phyloP scores from a whole-genome alignment of 2,329 filamentous ascomycete species.

The Fusarium drepaniforme region DNA sequence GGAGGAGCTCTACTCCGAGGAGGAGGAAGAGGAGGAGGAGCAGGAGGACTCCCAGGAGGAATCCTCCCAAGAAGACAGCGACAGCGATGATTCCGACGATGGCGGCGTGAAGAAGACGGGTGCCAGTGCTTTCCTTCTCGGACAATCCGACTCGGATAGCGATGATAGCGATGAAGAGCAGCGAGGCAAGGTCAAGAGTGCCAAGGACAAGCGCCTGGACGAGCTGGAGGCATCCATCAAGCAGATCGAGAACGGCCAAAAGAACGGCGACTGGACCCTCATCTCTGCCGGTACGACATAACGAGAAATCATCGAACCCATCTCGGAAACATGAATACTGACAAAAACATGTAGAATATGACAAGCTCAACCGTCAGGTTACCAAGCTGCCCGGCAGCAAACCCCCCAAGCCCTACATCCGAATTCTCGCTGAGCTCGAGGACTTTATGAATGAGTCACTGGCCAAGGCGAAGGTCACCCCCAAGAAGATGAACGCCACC shows the following conservation, averaged over 20 bases:
- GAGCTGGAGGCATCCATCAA: constrained; percentile 92
- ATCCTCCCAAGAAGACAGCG: constrained; percentile 60
- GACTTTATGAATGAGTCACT: constrained; percentile 94
- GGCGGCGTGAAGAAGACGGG: constrained; percentile 78
- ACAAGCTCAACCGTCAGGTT: constrained; percentile 92
- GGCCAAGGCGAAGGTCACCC: constrained; percentile 93
- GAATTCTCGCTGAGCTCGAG: constrained; percentile 92
- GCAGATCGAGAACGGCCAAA: constrained; percentile 94
- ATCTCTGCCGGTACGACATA: constrained; percentile 80
- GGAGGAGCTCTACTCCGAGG: constrained; percentile 86
- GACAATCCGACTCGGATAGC: constrained; percentile 74
- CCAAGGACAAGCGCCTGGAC: constrained; percentile 96
- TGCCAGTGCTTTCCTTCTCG: constrained; percentile 86
- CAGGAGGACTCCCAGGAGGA: constrained; percentile 60
- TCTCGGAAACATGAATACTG: constrained; percentile 15
- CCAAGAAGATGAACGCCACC: constrained; percentile 99
- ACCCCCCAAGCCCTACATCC: constrained; percentile 91
- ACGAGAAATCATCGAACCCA: neutral
- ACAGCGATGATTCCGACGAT: constrained; percentile 60
- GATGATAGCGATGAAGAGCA: constrained; percentile 90
- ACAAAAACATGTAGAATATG: constrained; percentile 75
- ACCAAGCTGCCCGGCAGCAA: constrained; percentile 82
- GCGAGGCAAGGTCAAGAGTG: constrained; percentile 91
- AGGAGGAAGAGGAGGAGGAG: constrained; percentile 60
- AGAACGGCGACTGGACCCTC: constrained; percentile 97